Conservation (phyloP, 768 basidiomycete genomes). For the Auriscalpium orientale region DNA sequence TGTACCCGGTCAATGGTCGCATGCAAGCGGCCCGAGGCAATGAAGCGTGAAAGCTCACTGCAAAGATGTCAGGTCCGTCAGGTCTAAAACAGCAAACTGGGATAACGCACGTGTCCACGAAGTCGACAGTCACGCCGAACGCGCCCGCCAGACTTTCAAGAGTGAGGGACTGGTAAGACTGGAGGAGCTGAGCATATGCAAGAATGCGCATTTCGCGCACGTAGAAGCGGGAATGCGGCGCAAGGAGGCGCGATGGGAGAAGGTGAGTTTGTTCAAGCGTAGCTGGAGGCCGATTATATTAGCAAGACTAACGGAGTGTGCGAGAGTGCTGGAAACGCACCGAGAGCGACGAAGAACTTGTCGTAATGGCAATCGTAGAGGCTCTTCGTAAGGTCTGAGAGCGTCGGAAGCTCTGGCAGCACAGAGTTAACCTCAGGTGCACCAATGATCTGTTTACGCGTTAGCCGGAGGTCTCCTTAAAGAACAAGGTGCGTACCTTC, state of each 20-base stretch:
- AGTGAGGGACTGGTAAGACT: constrained; percentile 84
- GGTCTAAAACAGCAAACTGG: background rate
- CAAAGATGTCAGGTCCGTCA: constrained; percentile 3
- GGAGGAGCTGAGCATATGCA: constrained; percentile 87
- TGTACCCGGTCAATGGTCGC: constrained; percentile 93
- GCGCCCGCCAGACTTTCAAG: constrained; percentile 77
- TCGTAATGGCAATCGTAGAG: constrained; percentile 92
- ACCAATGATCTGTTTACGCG: constrained; percentile 53
- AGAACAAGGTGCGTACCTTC: constrained; percentile 46
- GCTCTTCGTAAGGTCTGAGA: constrained; percentile 78
- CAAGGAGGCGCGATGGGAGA: constrained; percentile 78
- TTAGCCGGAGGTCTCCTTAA: background rate
- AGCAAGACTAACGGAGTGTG: constrained; percentile 1
- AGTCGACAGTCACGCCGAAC: constrained; percentile 85
- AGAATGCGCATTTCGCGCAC: constrained; percentile 94
- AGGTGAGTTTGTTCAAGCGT: constrained; percentile 84
- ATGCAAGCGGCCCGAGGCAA: constrained; percentile 77
- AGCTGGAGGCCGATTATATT: constrained; percentile 35
- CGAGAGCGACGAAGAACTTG: constrained; percentile 87
- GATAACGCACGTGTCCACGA: constrained; percentile 73
- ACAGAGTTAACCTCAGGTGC: constrained; percentile 86
- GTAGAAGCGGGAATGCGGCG: constrained; percentile 83
- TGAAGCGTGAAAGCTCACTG: constrained; percentile 89
- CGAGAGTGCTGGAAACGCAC: constrained; percentile 30
- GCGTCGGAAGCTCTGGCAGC: constrained; percentile 72